Conservation (phyloP, 2,329 filamentous ascomycete genomes). For the Verticillium dahliae region DNA sequence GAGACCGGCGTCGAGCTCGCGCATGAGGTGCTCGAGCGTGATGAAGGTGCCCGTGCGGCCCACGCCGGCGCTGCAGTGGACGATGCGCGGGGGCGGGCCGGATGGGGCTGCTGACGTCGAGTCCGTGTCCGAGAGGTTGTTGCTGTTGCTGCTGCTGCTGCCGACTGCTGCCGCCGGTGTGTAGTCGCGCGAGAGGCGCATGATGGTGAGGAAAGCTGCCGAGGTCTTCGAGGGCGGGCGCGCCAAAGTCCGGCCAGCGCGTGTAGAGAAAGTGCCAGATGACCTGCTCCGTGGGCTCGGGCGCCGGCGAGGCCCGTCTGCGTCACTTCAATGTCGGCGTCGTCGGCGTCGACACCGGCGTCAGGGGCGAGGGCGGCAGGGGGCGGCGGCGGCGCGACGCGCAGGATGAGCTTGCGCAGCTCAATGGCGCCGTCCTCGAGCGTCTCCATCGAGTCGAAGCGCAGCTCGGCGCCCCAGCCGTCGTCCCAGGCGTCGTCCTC, state of each 20-base stretch:
- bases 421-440: constrained; percentile 54
- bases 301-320: constrained; percentile 23
- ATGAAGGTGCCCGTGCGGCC: constrained; percentile 95
- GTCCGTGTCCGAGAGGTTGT: background rate
- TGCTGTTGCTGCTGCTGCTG: background rate
- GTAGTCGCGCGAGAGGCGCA: constrained; percentile 56
- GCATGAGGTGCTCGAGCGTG: constrained; percentile 83
- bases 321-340: constrained; percentile 19
- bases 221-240: constrained; percentile 64
- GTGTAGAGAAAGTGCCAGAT: constrained; percentile 84
- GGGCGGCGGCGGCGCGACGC: constrained; percentile 25
- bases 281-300: constrained; percentile 30
- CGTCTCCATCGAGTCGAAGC: constrained; percentile 57
- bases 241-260: constrained; percentile 85
- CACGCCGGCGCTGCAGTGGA: constrained; percentile 87
- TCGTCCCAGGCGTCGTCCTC: constrained; percentile 59
- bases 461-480: constrained; percentile 62
- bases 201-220: constrained; percentile 64
- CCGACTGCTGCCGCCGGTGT: constrained; percentile 29
- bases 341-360: background rate
- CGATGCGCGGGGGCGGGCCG: constrained; percentile 58
- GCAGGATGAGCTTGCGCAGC: constrained; percentile 64
- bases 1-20: constrained; percentile 71
- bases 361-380: background rate
- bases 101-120: background rate